Evolutionary conservation across 495 filamentous ascomycete species (phyloP).

Genomic region (Penicillium tannophilum): DNA sequence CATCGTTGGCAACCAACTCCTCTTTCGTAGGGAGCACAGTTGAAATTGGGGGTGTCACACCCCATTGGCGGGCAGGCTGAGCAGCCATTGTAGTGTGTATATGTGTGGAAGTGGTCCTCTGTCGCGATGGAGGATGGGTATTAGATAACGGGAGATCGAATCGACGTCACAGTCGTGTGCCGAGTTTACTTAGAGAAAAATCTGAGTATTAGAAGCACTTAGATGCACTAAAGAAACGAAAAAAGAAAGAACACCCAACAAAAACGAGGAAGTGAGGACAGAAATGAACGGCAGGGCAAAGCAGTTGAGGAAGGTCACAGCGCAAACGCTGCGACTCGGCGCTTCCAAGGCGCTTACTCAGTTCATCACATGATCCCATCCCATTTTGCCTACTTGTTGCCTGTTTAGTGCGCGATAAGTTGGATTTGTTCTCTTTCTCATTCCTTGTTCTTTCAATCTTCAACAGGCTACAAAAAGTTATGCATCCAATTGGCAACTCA

Average conservation of each 20-base stretch:
- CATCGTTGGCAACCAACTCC: constrained; percentile 74
- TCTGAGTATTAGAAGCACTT: background rate
- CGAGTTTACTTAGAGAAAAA: constrained; percentile 9
- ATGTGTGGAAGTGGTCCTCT: constrained; percentile 14
- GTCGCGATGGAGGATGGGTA: constrained; percentile 24
- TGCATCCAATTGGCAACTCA: background rate
- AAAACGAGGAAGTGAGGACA: constrained; percentile 1
- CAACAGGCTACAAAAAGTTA: background rate
- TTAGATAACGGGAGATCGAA: constrained; percentile 26
- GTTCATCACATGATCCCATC: constrained; percentile 3
- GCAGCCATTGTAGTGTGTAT: constrained; percentile 44
- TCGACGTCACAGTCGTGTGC: constrained; percentile 13
- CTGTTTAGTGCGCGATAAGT: background rate
- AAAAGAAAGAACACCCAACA: background rate
- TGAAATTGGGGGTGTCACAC: constrained; percentile 85
- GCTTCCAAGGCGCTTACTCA: background rate
- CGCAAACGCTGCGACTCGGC: constrained; percentile 1
- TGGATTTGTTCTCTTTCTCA: background rate
- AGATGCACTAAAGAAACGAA: constrained; percentile 7
- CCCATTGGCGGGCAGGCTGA: constrained; percentile 60
- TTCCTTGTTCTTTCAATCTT: background rate
- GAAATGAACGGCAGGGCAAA: background rate
- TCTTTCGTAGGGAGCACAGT: constrained; percentile 68
- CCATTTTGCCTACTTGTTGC: background rate
- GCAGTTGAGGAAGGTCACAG: background rate